phyloP scores from a whole-genome alignment of 2,329 filamentous ascomycete genomes.

The Exophiala phaeomuriformis region DNA sequence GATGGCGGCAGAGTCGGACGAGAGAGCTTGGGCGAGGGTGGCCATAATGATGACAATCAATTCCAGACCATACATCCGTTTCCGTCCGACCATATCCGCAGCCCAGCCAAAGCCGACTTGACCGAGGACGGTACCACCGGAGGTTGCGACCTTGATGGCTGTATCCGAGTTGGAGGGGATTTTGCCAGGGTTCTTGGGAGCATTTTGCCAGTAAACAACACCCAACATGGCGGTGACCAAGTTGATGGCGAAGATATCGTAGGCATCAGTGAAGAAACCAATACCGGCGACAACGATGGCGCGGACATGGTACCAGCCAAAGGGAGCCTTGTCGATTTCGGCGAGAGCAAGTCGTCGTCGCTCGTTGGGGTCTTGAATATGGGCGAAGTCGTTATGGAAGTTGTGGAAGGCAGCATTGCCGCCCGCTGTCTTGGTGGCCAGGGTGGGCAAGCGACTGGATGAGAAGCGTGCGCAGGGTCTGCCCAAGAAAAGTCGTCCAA shows the following conservation, averaged over 20 bases:
- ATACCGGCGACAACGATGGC: constrained; percentile 72
- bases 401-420: constrained; percentile 59
- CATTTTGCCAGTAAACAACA: constrained; percentile 65
- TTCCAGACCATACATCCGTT: constrained; percentile 78
- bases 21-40: constrained; percentile 64
- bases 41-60: constrained; percentile 73
- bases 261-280: constrained; percentile 83
- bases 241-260: constrained; percentile 73
- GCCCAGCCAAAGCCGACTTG: constrained; percentile 73
- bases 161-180: constrained; percentile 65
- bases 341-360: constrained; percentile 70
- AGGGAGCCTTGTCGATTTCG: constrained; percentile 42
- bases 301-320: constrained; percentile 67
- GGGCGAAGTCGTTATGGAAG: constrained; percentile 66
- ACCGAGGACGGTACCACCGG: constrained; percentile 73
- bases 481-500: constrained; percentile 7
- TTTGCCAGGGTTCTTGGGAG: constrained; percentile 37
- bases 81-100: constrained; percentile 69
- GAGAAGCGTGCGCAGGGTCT: neutral
- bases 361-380: constrained; percentile 63
- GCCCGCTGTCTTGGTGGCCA: constrained; percentile 22
- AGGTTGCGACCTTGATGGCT: constrained; percentile 78
- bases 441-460: neutral
- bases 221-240: constrained; percentile 69
- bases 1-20: constrained; percentile 56